Evolutionary conservation across 2,329 filamentous ascomycete genomes (phyloP).

Genomic region (Fusarium chuoi): DNA sequence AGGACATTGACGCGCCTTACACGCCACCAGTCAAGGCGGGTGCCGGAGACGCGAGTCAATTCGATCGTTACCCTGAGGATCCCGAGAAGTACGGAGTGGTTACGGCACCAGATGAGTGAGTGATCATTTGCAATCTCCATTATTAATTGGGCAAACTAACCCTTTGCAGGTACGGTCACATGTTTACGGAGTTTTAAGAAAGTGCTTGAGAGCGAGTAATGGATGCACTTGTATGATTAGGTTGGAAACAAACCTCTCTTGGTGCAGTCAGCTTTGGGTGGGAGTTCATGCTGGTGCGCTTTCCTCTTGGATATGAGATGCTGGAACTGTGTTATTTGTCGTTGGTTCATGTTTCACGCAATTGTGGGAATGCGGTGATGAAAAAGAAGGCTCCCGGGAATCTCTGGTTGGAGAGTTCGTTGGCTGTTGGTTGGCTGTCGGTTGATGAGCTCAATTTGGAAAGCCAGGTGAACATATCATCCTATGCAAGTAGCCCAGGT

Average conservation of each 20-base stretch:
- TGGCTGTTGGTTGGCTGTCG: not conserved
- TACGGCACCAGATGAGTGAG: slow-evolving; percentile 84
- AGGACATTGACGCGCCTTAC: slow-evolving; percentile 98
- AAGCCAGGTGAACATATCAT: slow-evolving; percentile 11
- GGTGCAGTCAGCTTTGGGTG: slow-evolving; percentile 11
- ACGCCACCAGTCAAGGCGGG: slow-evolving; percentile 95
- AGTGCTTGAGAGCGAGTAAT: slow-evolving; percentile 23
- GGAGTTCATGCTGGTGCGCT: slow-evolving; percentile 12
- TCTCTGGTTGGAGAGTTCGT: slow-evolving; percentile 7
- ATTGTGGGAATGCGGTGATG: slow-evolving; percentile 1
- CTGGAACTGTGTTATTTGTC: not conserved
- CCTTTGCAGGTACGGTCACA: slow-evolving; percentile 70
- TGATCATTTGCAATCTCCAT: not conserved
- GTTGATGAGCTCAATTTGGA: slow-evolving; percentile 3
- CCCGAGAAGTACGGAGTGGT: slow-evolving; percentile 86
- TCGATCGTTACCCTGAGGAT: slow-evolving; percentile 98
- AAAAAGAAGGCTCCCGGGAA: slow-evolving; percentile 8
- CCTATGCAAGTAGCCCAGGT: slow-evolving; percentile 24
- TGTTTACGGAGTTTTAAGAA: slow-evolving; percentile 79
- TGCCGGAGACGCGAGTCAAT: slow-evolving; percentile 94
- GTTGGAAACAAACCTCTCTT: slow-evolving; percentile 18
- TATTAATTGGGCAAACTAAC: slow-evolving; percentile 22
- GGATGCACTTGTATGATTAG: slow-evolving; percentile 33
- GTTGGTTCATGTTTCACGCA: slow-evolving; percentile 2
- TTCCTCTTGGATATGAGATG: slow-evolving; percentile 3